These are phyloP conservation scores for Globisporangium recalcitrans DNA, from an alignment of 352 stramenopile species.

Conservation along the genomic window DNA sequence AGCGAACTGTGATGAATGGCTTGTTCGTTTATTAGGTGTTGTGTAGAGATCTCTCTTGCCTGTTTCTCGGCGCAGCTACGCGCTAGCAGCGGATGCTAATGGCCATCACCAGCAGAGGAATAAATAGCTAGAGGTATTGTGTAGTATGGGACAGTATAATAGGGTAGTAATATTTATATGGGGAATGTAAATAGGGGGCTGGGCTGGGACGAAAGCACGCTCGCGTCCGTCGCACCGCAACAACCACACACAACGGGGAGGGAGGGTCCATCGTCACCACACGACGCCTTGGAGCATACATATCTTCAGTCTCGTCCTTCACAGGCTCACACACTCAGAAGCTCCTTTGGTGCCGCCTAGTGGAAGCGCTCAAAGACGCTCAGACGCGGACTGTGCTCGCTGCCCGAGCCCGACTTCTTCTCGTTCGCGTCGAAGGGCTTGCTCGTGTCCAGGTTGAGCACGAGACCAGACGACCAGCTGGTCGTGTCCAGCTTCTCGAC, in stretches of 20 bases:
- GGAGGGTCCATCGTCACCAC: constrained; percentile 16
- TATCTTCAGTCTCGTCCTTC: background rate
- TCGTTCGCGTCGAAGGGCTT: constrained; percentile 31
- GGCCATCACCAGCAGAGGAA: constrained; percentile 2
- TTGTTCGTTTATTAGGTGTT: background rate
- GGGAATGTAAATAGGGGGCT: constrained; percentile 73
- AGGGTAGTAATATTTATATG: constrained; percentile 79
- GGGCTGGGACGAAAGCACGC: constrained; percentile 29
- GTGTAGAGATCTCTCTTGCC: background rate
- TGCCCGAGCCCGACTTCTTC: constrained; percentile 22
- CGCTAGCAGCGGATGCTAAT: too few relatives aligned
- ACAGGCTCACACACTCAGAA: background rate
- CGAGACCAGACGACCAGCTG: constrained; percentile 55
- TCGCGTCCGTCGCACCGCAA: constrained; percentile 26
- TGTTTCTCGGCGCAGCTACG: too few relatives aligned
- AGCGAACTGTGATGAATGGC: too few relatives aligned
- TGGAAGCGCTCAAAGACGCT: constrained; percentile 84
- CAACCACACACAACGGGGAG: constrained; percentile 26
- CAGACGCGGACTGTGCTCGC: constrained; percentile 68
- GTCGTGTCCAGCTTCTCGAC: constrained; percentile 36
- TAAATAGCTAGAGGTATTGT: constrained; percentile 27
- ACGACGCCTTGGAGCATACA: constrained; percentile 2
- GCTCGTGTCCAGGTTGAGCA: constrained; percentile 55
- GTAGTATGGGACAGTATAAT: constrained; percentile 28
- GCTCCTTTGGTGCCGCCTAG: constrained; percentile 19